Base-by-base conservation (phyloP, 2,329 filamentous ascomycete species). In the Dactylonectria estremocensis region DNA sequence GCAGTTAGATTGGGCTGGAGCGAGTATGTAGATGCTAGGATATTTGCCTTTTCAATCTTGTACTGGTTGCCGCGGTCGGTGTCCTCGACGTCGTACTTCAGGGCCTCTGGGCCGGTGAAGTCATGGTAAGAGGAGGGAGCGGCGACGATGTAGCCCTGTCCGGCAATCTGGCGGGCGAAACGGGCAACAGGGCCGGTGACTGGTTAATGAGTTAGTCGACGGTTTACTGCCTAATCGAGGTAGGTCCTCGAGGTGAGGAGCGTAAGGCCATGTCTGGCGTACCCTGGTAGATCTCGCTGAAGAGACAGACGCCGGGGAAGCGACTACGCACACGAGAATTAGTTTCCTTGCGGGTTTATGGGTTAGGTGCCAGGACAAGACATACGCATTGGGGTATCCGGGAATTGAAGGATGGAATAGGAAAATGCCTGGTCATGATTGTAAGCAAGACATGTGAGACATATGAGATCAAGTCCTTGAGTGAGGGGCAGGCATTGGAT, bases 261-360 rank as follows among this genome's bases (percentile, higher is more conserved):
- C 2, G 13, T 50, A 45, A 22, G 28, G 43, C 22, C 11, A 20
- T 46, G n/a, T 33, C 11, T 50, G 48, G 67, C 77, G 64, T 81
- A 95, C 94, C 95, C 90, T 98, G 95, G 78, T 98, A 98, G 76
- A 98, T 98, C 83, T 98, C 95, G 74, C 92, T 95, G 79, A 97
- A 98, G 64, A 98, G 86, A 14, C 93, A 92, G 5, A 98, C 93
- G 20, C 93, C 95, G 0, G 95, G 95, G 77, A 97, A 97, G 56
- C 86, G 85, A 33, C 89, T 90, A 14, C 22, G 35, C 11, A 14
- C 22, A 45, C 11, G 37, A 35, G 20, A 8, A 31, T 74, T 18
- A 76, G 67, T 18, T 16, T n/a, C 9, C 5, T 9, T 13, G 16
- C 10, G 10, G 24, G 16, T 3, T 24, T 16, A 5, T 13, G 14